Conservation (phyloP, 371 early-diverging fungal species). For the Circinella minor region DNA sequence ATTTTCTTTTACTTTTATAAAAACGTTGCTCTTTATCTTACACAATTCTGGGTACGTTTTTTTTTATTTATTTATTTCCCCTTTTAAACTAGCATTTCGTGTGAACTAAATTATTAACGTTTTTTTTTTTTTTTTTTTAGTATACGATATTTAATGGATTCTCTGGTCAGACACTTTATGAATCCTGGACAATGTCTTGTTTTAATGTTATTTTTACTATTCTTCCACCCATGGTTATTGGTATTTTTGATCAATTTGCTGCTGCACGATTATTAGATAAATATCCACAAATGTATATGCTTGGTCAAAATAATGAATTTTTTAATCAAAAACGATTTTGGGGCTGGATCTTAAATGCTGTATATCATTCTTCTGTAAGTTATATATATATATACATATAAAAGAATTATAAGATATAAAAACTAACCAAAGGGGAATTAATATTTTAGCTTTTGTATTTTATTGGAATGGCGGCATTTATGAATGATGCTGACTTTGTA, state of each 20-base stretch:
- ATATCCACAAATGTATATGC: constrained; percentile 96
- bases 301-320: constrained; percentile 89
- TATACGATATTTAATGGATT: constrained; percentile 90
- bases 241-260: constrained; percentile 93
- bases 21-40: constrained; percentile 94
- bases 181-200: constrained; percentile 91
- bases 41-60: constrained; percentile 90
- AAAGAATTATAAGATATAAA: background rate
- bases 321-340: constrained; percentile 93
- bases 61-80: too few relatives aligned
- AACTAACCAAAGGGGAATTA: background rate
- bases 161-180: constrained; percentile 91
- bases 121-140: constrained; percentile 21
- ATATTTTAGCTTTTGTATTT: constrained; percentile 61
- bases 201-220: constrained; percentile 92
- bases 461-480: constrained; percentile 64
- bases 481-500: constrained; percentile 58
- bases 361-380: constrained; percentile 81
- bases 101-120: background rate
- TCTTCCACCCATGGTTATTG: constrained; percentile 88
- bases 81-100: too few relatives aligned
- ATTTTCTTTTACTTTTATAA: constrained; percentile 95
- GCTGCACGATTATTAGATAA: constrained; percentile 89
- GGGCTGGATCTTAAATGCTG: constrained; percentile 95
- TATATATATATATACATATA: too few relatives aligned